Conservation (phyloP, 495 filamentous ascomycete species). For the Talaromyces borbonicus region DNA sequence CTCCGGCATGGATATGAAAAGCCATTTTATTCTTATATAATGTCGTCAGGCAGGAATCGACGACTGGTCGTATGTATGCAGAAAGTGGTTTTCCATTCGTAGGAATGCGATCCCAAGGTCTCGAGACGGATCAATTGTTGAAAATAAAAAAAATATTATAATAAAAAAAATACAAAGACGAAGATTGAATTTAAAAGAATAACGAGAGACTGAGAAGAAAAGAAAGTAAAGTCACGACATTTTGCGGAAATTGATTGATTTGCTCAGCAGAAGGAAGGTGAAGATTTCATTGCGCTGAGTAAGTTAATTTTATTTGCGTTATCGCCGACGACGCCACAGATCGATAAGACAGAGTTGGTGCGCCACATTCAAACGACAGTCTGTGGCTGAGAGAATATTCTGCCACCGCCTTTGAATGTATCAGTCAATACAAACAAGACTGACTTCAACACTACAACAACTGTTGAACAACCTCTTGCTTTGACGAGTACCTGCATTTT, state of each 20-base stretch:
- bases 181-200: neutral
- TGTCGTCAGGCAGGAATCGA: neutral
- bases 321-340: neutral
- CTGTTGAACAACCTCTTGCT: neutral
- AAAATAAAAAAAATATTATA: neutral
- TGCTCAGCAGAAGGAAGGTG: neutral
- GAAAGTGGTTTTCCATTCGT: neutral
- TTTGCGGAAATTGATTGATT: too few relatives aligned
- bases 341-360: neutral
- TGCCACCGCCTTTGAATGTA: neutral
- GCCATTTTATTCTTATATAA: conserved; percentile 2
- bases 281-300: neutral
- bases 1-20: conserved; percentile 4
- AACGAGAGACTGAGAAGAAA: neutral
- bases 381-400: too few relatives aligned
- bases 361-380: neutral
- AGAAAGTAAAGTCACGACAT: neutral
- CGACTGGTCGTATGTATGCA: too few relatives aligned
- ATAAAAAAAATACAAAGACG: neutral
- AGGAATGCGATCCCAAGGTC: too few relatives aligned
- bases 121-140: neutral
- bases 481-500: too few relatives aligned
- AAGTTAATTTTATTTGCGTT: too few relatives aligned
- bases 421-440: neutral
- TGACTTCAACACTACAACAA: neutral